Percentiles rank a stretch among this genome's conserved stretches.
These are phyloP conservation scores for Lophiotrema nucula DNA, from an alignment of 495 filamentous ascomycete genomes.

Conservation along the genomic window DNA sequence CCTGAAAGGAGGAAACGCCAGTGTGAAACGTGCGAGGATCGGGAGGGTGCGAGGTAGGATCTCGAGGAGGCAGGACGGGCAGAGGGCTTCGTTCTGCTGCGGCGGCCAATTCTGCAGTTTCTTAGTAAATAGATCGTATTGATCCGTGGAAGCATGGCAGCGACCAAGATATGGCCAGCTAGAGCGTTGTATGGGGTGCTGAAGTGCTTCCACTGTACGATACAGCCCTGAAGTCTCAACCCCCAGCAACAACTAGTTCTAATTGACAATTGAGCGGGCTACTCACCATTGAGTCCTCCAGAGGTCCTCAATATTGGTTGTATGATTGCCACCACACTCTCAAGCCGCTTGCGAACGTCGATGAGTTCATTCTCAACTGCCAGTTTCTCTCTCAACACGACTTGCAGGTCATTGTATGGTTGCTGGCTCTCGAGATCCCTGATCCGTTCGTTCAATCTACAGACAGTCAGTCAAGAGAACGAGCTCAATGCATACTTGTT, in stretches of 20 bases:
- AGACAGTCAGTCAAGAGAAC: too few relatives aligned
- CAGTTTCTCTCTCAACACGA: conserved; percentile 66
- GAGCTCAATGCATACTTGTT: too few relatives aligned
- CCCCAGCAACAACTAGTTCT: too few relatives aligned
- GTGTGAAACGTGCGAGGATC: conserved; percentile 13
- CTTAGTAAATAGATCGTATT: too few relatives aligned
- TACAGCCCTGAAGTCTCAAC: too few relatives aligned
- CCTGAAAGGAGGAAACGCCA: neutral
- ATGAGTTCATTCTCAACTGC: conserved; percentile 67
- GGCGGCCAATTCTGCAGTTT: conserved; percentile 30
- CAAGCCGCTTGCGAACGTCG: conserved; percentile 62
- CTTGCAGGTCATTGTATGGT: conserved; percentile 75
- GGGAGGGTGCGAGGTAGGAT: conserved; percentile 11
- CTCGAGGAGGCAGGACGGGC: conserved; percentile 2
- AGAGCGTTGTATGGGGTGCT: too few relatives aligned
- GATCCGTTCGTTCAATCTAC: conserved; percentile 40
- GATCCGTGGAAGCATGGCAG: too few relatives aligned
- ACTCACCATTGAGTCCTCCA: conserved; percentile 39
- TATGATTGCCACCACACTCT: conserved; percentile 60
- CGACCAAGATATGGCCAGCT: conserved; percentile 2
- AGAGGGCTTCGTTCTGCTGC: conserved; percentile 31
- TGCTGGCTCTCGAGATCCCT: conserved; percentile 54
- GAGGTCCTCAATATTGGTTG: conserved; percentile 55
- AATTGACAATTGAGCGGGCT: too few relatives aligned
- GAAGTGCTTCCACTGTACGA: too few relatives aligned